A percentile compares a stretch with the other conserved stretches of the same genome.
These are phyloP conservation scores for Aspergillus versicolor DNA, from an alignment of 2,329 filamentous ascomycete genomes.

Conservation along the genomic window DNA sequence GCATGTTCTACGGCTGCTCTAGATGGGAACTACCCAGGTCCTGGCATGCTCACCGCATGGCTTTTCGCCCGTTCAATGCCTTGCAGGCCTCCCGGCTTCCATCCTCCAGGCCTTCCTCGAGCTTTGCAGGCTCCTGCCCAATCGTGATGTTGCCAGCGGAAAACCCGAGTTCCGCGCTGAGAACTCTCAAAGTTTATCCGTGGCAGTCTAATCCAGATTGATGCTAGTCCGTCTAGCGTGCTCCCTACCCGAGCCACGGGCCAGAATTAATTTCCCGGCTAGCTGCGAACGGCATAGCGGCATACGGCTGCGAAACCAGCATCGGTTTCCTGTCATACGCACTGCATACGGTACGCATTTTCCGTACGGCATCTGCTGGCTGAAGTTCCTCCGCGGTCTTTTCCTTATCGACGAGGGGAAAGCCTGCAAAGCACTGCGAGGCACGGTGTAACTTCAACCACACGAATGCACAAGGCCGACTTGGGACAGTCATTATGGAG, in stretches of 20 bases:
- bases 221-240: constrained; percentile 8
- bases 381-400: not conserved
- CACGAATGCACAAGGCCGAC: constrained; percentile 7
- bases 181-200: constrained; percentile 14
- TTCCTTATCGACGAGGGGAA: not conserved
- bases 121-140: constrained; percentile 3
- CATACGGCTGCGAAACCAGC: not conserved
- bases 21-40: constrained; percentile 6
- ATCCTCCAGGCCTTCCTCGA: not conserved
- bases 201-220: not conserved
- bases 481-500: constrained; percentile 4
- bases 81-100: not conserved
- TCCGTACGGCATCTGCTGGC: not conserved
- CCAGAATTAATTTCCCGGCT: constrained; percentile 13
- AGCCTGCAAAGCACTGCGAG: not conserved
- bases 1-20: constrained; percentile 40
- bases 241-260: constrained; percentile 16
- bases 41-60: constrained; percentile 11
- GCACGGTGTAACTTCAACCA: no score
- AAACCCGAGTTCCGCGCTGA: constrained; percentile 20
- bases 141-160: constrained; percentile 22
- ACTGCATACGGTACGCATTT: not conserved
- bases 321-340: constrained; percentile 5
- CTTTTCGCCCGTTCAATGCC: constrained; percentile 12
- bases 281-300: constrained; percentile 15